phyloP scores from a whole-genome alignment of 1,284 basidiomycete genomes.

The Apiotrichum brassicae region DNA sequence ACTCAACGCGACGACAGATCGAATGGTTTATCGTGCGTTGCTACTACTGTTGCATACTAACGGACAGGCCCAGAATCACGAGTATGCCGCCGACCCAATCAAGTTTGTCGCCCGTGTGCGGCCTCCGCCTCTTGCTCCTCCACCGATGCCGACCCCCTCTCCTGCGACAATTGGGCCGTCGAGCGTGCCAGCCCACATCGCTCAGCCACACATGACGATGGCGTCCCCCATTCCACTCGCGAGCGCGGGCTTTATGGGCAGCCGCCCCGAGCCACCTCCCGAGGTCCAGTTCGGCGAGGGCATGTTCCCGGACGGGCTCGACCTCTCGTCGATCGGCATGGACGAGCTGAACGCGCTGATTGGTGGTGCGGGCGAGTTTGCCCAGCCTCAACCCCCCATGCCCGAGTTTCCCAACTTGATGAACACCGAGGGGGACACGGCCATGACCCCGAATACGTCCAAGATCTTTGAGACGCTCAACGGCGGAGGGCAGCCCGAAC shows the following conservation, averaged over 20 bases:
- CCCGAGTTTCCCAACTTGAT: not conserved
- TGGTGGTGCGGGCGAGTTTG: slow-evolving; percentile 13
- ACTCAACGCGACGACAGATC: slow-evolving; percentile 24
- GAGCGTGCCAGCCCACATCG: slow-evolving; percentile 11
- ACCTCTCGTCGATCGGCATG: slow-evolving; percentile 15
- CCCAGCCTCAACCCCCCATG: not conserved
- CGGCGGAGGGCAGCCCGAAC: not conserved
- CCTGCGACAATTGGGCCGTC: slow-evolving; percentile 9
- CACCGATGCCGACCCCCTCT: slow-evolving; percentile 14
- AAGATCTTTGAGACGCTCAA: slow-evolving; percentile 14
- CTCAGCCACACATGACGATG: slow-evolving; percentile 3
- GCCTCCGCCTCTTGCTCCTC: slow-evolving; percentile 15
- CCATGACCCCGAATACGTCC: slow-evolving; percentile 17
- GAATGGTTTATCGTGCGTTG: slow-evolving; percentile 28
- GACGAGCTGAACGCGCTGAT: slow-evolving; percentile 25
- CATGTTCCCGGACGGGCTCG: slow-evolving; percentile 11
- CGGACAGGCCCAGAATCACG: slow-evolving; percentile 9
- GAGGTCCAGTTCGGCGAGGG: not conserved
- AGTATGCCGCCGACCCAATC: slow-evolving; percentile 15
- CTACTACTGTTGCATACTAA: not conserved
- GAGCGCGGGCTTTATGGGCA: slow-evolving; percentile 19
- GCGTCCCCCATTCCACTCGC: slow-evolving; percentile 25
- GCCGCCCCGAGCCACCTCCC: slow-evolving; percentile 6
- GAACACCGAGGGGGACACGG: not conserved
- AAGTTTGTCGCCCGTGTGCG: slow-evolving; percentile 18